phyloP scores from a whole-genome alignment of 2,329 filamentous ascomycete species.

The Zasmidium angulare region DNA sequence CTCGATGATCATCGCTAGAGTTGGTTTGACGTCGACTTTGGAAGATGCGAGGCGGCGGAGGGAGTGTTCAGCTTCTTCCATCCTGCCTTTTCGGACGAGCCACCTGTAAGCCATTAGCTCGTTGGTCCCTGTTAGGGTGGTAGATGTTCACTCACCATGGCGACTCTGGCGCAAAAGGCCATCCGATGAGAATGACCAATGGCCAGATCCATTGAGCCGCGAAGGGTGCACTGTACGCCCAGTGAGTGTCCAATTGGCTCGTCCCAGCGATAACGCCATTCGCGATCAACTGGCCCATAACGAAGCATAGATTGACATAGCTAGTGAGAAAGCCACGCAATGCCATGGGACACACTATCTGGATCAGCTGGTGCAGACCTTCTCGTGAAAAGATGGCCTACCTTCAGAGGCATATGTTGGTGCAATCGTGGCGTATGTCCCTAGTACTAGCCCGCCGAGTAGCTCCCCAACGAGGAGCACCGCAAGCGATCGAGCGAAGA shows the following conservation, averaged over 20 bases:
- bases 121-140: neutral
- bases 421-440: conserved; percentile 57
- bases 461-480: conserved; percentile 62
- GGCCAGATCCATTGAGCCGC: conserved; percentile 48
- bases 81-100: conserved; percentile 37
- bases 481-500: conserved; percentile 58
- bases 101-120: conserved; percentile 26
- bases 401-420: conserved; percentile 44
- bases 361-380: neutral
- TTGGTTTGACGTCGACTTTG: conserved; percentile 41
- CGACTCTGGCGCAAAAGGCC: conserved; percentile 40
- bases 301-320: conserved; percentile 63
- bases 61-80: conserved; percentile 37
- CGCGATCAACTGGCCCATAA: conserved; percentile 60
- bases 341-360: conserved; percentile 54
- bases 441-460: conserved; percentile 61
- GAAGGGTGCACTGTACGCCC: conserved; percentile 48
- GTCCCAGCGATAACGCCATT: conserved; percentile 41
- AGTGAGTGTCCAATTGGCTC: conserved; percentile 33
- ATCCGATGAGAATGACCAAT: conserved; percentile 37
- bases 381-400: neutral
- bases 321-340: conserved; percentile 59
- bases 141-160: conserved; percentile 27
- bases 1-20: conserved; percentile 42
- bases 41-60: conserved; percentile 38